Evolutionary conservation across 306 rosid species (phyloP).

Genomic region (Senna tora): DNA sequence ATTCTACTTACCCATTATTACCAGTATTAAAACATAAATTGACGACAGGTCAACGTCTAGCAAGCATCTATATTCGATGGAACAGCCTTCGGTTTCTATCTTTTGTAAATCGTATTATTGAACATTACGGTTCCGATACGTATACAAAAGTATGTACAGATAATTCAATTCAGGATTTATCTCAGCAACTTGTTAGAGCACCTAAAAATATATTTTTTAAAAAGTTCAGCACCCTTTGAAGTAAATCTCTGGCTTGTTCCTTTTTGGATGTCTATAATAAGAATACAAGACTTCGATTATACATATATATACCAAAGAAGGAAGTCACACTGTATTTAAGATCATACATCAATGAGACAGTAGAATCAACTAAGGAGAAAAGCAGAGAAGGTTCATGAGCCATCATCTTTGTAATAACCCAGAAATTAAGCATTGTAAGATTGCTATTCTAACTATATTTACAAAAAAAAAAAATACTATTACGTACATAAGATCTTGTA

Average conservation of each 20-base stretch:
- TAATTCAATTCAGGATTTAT: background rate
- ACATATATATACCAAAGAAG: too few relatives aligned
- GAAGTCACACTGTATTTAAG: background rate
- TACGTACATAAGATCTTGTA: slow-evolving; percentile 10
- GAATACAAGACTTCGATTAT: background rate
- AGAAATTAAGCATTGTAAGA: background rate
- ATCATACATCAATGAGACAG: background rate
- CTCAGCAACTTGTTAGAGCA: background rate
- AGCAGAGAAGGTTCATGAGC: background rate
- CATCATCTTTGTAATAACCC: background rate
- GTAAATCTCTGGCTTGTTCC: background rate
- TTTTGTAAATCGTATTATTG: background rate
- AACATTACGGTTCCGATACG: background rate
- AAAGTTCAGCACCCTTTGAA: background rate
- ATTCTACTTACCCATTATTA: slow-evolving; percentile 17
- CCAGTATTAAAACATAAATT: background rate
- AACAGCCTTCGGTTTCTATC: background rate
- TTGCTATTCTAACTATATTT: slow-evolving; percentile 4
- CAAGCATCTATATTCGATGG: slow-evolving; percentile 12
- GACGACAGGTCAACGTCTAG: slow-evolving; percentile 34
- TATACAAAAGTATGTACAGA: background rate
- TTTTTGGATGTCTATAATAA: background rate
- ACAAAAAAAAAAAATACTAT: slow-evolving; percentile 34
- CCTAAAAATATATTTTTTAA: background rate
- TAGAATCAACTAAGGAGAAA: background rate